Evolutionary conservation across 176 grass and related monocot species (phyloP).

Genomic region (Coix lacrymajobi): DNA sequence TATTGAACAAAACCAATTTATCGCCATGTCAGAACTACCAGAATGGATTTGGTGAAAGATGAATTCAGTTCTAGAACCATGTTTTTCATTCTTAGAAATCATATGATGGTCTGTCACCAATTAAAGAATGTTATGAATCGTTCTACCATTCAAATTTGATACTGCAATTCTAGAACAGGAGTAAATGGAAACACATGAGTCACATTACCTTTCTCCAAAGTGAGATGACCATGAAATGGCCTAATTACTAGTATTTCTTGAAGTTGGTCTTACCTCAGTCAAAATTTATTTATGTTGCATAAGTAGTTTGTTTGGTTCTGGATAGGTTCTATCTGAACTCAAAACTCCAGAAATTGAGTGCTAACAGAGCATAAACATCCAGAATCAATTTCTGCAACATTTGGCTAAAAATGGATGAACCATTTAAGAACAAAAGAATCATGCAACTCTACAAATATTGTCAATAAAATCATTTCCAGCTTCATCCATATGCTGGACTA

Average conservation of each 20-base stretch:
- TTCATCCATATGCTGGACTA: constrained; percentile 51
- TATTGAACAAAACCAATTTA: background rate
- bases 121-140: background rate
- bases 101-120: background rate
- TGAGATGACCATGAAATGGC: background rate
- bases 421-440: constrained; percentile 3
- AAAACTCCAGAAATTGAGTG: background rate
- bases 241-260: background rate
- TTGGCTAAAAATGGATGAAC: constrained; percentile 1
- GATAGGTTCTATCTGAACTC: background rate
- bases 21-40: background rate
- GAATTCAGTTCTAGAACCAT: background rate
- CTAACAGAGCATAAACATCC: background rate
- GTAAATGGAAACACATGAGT: background rate
- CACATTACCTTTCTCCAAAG: background rate
- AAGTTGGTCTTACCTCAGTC: background rate
- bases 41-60: background rate
- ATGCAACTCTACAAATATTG: constrained; percentile 7
- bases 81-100: background rate
- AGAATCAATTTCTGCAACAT: background rate
- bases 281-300: background rate
- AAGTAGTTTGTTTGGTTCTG: constrained; percentile 13
- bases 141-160: background rate
- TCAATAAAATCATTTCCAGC: background rate
- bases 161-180: background rate